Evolutionary conservation across 768 basidiomycete genomes (phyloP).

Genomic region (Phylloporus sp.): DNA sequence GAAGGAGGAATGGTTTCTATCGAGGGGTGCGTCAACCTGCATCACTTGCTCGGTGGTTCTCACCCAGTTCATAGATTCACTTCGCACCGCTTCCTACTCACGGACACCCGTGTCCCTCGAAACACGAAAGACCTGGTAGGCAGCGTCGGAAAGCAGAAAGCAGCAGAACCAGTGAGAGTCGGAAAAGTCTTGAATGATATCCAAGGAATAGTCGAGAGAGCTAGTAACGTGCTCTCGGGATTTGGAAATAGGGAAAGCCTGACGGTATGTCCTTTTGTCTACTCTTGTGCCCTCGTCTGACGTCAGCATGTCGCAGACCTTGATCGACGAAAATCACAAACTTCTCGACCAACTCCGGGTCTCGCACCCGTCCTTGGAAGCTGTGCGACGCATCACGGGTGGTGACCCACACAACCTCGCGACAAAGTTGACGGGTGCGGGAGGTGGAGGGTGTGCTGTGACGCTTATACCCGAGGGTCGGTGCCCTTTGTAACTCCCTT

Average conservation of each 20-base stretch:
- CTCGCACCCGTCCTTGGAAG: slow-evolving; percentile 84
- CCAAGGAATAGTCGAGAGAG: slow-evolving; percentile 81
- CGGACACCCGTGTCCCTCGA: slow-evolving; percentile 88
- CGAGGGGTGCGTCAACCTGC: slow-evolving; percentile 61
- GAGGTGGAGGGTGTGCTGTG: slow-evolving; percentile 97
- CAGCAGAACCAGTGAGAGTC: slow-evolving; percentile 81
- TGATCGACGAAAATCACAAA: slow-evolving; percentile 87
- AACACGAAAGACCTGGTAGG: slow-evolving; percentile 95
- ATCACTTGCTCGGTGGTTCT: not conserved
- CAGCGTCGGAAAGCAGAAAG: slow-evolving; percentile 71
- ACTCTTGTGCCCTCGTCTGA: not conserved
- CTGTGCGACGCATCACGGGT: slow-evolving; percentile 66
- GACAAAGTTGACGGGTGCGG: slow-evolving; percentile 97
- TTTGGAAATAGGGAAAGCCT: slow-evolving; percentile 11
- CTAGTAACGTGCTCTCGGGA: slow-evolving; percentile 67
- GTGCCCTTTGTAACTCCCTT: slow-evolving; percentile 24
- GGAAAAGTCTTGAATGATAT: slow-evolving; percentile 74
- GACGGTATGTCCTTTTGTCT: slow-evolving; percentile 49
- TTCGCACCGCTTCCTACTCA: slow-evolving; percentile 83
- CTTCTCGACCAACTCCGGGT: slow-evolving; percentile 84
- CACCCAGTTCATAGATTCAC: slow-evolving; percentile 60
- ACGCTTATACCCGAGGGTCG: slow-evolving; percentile 91
- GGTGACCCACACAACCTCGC: slow-evolving; percentile 62
- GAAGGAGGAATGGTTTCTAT: slow-evolving; percentile 81
- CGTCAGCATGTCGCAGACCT: slow-evolving; percentile 40